Conservation (phyloP, 768 basidiomycete genomes). For the Bullera alba region DNA sequence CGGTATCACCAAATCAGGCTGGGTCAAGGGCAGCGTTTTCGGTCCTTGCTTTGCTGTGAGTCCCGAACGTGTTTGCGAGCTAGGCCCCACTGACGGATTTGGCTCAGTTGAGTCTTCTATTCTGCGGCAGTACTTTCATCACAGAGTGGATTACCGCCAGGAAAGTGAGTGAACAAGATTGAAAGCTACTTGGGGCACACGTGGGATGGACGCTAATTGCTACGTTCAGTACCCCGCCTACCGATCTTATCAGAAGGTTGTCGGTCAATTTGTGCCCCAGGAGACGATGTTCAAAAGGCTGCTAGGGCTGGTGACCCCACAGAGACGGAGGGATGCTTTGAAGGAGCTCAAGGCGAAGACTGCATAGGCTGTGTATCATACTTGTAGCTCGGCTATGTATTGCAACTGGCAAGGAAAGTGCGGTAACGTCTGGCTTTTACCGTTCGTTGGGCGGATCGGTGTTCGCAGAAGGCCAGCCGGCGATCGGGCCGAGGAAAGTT, state of each 20-base stretch:
- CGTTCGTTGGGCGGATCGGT: too few species aligned
- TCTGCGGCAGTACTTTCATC: constrained; percentile 67
- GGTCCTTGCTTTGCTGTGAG: constrained; percentile 36
- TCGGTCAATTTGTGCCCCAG: constrained; percentile 65
- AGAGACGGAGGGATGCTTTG: too few species aligned
- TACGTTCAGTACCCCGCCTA: constrained; percentile 48
- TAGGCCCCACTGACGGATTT: constrained; percentile 36
- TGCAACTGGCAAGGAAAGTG: too few species aligned
- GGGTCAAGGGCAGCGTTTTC: constrained; percentile 36
- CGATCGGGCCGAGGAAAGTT: too few species aligned
- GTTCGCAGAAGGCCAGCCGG: too few species aligned
- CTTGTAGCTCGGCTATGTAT: too few species aligned
- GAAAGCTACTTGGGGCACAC: background rate
- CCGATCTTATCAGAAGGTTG: constrained; percentile 62
- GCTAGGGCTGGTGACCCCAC: too few species aligned
- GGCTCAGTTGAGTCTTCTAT: constrained; percentile 56
- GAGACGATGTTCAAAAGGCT: constrained; percentile 49
- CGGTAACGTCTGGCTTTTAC: too few species aligned
- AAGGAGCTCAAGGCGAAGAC: too few species aligned
- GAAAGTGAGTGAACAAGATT: constrained; percentile 49
- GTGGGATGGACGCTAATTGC: background rate
- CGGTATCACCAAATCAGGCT: constrained; percentile 24
- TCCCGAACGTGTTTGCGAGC: constrained; percentile 49
- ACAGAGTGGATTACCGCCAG: constrained; percentile 69
- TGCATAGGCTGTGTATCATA: too few species aligned